Evolutionary conservation across 2,329 filamentous ascomycete genomes (phyloP).

Genomic region (Polytolypa hystricis): DNA sequence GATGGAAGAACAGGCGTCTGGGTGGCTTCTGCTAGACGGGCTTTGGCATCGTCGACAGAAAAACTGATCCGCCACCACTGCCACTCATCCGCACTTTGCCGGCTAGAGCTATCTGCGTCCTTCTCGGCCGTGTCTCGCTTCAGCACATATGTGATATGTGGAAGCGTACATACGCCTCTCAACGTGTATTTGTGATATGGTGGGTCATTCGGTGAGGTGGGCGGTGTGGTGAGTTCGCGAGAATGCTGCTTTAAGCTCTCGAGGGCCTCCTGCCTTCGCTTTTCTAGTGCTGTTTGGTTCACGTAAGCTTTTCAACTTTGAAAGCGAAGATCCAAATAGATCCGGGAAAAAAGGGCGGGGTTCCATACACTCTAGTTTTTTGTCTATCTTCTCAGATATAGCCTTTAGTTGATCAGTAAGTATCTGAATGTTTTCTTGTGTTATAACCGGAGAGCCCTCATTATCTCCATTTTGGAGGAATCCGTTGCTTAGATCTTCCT

Average conservation of each 20-base stretch:
- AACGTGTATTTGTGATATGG: slow-evolving; percentile 43
- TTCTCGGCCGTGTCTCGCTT: slow-evolving; percentile 22
- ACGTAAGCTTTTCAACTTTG: too few relatives aligned
- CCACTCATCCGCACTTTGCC: slow-evolving; percentile 24
- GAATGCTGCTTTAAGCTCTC: slow-evolving; percentile 35
- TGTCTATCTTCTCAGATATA: slow-evolving; percentile 28
- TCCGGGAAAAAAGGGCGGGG: background rate
- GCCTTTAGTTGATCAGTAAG: slow-evolving; percentile 25
- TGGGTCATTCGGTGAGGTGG: slow-evolving; percentile 28
- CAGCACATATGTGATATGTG: slow-evolving; percentile 47
- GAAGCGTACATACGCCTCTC: slow-evolving; percentile 47
- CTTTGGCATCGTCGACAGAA: slow-evolving; percentile 32
- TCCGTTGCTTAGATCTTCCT: slow-evolving; percentile 11
- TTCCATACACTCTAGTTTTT: slow-evolving; percentile 29
- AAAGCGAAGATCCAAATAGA: too few relatives aligned
- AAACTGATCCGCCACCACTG: slow-evolving; percentile 49
- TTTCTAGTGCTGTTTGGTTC: slow-evolving; percentile 33
- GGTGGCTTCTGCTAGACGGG: slow-evolving; percentile 20
- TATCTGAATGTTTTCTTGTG: slow-evolving; percentile 12
- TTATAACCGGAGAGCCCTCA: slow-evolving; percentile 13
- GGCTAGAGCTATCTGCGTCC: slow-evolving; percentile 20
- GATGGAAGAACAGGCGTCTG: slow-evolving; percentile 7
- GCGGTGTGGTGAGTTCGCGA: slow-evolving; percentile 35
- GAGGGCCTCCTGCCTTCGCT: slow-evolving; percentile 29
- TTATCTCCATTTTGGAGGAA: slow-evolving; percentile 12